phyloP scores from a whole-genome alignment of 1,139 yeast species.

The Pichia sp. region DNA sequence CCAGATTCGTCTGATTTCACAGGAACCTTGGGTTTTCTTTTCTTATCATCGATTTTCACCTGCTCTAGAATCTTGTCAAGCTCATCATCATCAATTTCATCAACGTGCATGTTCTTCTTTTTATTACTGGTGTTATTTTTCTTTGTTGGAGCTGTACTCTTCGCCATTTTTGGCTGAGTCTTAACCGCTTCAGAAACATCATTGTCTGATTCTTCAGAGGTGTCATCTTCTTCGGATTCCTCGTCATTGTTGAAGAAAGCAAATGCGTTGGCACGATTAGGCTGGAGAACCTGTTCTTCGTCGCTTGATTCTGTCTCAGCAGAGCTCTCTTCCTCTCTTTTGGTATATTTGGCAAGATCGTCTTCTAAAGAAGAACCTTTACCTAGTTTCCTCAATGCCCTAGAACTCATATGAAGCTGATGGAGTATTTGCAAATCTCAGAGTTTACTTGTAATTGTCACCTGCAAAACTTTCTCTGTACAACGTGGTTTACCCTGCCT shows the following conservation, averaged over 20 bases:
- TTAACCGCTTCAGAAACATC: neutral
- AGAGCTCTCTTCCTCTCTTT: conserved; percentile 6
- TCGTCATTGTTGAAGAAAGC: conserved; percentile 37
- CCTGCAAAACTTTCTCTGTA: too few relatives aligned
- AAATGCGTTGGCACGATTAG: conserved; percentile 38
- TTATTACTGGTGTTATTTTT: conserved; percentile 1
- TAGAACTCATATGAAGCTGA: conserved; percentile 46
- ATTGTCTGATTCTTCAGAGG: neutral
- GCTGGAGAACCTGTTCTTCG: conserved; percentile 7
- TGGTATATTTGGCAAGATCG: conserved; percentile 20
- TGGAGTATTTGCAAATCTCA: too few relatives aligned
- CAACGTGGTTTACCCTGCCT: too few relatives aligned
- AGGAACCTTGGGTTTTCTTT: conserved; percentile 1
- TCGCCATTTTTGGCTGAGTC: neutral
- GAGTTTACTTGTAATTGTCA: too few relatives aligned
- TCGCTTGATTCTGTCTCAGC: conserved; percentile 14
- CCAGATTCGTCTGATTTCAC: neutral
- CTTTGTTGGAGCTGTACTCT: conserved; percentile 5
- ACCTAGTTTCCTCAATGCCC: conserved; percentile 51
- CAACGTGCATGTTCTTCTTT: conserved; percentile 9
- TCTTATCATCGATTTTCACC: conserved; percentile 9
- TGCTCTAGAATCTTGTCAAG: conserved; percentile 13
- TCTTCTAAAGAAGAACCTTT: conserved; percentile 30
- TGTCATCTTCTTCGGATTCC: conserved; percentile 11
- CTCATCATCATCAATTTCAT: conserved; percentile 17